phyloP scores from a whole-genome alignment of 2,329 filamentous ascomycete genomes.

The Lasiodiplodia theobromae region DNA sequence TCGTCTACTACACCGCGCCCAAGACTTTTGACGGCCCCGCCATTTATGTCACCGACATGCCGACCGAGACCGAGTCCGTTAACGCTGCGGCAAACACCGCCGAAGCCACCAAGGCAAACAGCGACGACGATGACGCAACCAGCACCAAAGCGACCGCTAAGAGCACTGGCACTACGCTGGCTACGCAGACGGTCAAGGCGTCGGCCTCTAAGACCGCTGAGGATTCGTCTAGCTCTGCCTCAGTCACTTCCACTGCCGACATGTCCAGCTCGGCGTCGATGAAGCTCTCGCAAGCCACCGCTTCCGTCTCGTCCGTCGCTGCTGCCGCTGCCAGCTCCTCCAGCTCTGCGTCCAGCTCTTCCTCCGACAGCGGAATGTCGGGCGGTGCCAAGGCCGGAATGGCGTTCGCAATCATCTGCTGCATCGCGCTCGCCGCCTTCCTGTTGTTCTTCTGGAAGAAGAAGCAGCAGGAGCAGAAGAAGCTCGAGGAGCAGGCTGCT shows the following conservation, averaged over 20 bases:
- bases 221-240: conserved; percentile 16
- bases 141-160: conserved; percentile 12
- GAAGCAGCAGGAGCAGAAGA: conserved; percentile 69
- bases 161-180: conserved; percentile 31
- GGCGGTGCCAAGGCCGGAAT: conserved; percentile 76
- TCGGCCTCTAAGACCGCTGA: conserved; percentile 33
- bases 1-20: conserved; percentile 61
- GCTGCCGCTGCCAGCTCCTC: conserved; percentile 35
- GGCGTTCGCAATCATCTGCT: conserved; percentile 79
- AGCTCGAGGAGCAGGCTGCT: conserved; percentile 34
- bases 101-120: conserved; percentile 12
- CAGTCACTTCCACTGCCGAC: conserved; percentile 17
- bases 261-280: conserved; percentile 1
- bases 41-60: conserved; percentile 37
- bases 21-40: conserved; percentile 60
- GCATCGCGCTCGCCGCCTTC: conserved; percentile 72
- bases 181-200: conserved; percentile 31
- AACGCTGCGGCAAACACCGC: conserved; percentile 14
- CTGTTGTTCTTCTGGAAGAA: conserved; percentile 61
- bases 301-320: conserved; percentile 41
- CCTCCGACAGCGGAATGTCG: conserved; percentile 49
- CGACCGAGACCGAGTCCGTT: conserved; percentile 14
- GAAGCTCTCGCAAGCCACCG: conserved; percentile 30
- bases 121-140: neutral
- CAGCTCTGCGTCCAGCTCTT: conserved; percentile 35